These are phyloP conservation scores for Plasmodium reichenowi DNA, from an alignment of 169 alveolate genomes.

Conservation along the genomic window DNA sequence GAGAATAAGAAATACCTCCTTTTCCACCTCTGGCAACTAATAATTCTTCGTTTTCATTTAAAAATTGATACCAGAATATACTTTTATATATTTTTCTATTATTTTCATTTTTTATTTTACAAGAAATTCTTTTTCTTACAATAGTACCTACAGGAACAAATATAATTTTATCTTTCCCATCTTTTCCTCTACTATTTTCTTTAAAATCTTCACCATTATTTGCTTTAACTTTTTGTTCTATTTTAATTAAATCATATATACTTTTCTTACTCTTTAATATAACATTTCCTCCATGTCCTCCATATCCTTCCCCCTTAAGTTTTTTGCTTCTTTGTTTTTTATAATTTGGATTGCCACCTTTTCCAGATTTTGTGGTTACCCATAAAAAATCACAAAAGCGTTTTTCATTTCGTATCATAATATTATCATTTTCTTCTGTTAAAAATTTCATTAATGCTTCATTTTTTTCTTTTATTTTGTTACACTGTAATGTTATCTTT, in stretches of 20 bases:
- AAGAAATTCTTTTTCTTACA: slow-evolving; percentile 82
- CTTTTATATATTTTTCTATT: slow-evolving; percentile 66
- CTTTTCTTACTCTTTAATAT: slow-evolving; percentile 81
- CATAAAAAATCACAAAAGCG: slow-evolving; percentile 84
- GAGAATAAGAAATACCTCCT: slow-evolving; percentile 87
- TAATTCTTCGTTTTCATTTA: slow-evolving; percentile 77
- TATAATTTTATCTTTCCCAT: slow-evolving; percentile 77
- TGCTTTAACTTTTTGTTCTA: slow-evolving; percentile 81
- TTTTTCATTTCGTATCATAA: slow-evolving; percentile 81
- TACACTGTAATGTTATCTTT: not conserved
- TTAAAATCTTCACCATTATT: slow-evolving; percentile 83
- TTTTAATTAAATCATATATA: slow-evolving; percentile 82
- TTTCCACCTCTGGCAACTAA: slow-evolving; percentile 87
- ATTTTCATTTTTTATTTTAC: slow-evolving; percentile 71
- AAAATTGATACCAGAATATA: slow-evolving; percentile 81
- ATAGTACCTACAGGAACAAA: slow-evolving; percentile 86
- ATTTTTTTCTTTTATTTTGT: not conserved
- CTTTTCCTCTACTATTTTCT: slow-evolving; percentile 86
- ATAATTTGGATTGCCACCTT: slow-evolving; percentile 85
- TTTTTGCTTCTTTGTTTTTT: slow-evolving; percentile 78
- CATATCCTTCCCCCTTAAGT: slow-evolving; percentile 87
- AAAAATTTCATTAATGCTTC: slow-evolving; percentile 62
- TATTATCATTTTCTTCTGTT: slow-evolving; percentile 45
- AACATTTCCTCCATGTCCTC: slow-evolving; percentile 88
- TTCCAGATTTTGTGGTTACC: slow-evolving; percentile 82